phyloP scores from a whole-genome alignment of 805 yeast species.

The Yueomyces sinensis region DNA sequence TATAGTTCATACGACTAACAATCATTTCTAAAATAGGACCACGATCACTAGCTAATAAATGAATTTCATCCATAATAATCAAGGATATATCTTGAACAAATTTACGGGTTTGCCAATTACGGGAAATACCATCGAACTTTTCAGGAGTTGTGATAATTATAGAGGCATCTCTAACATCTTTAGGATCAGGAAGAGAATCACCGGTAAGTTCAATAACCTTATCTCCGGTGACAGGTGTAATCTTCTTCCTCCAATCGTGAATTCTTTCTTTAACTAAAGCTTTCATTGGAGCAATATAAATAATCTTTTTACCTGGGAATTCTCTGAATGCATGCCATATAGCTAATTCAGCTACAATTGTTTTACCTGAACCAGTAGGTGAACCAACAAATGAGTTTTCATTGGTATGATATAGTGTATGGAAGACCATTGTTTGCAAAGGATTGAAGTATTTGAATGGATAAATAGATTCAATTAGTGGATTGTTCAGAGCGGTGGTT shows the following conservation, averaged over 20 bases:
- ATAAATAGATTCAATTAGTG: slow-evolving; percentile 56
- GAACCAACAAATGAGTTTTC: slow-evolving; percentile 86
- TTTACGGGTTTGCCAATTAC: slow-evolving; percentile 79
- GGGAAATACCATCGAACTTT: slow-evolving; percentile 94
- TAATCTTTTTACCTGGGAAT: slow-evolving; percentile 71
- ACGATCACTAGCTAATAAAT: slow-evolving; percentile 90
- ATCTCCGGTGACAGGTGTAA: slow-evolving; percentile 86
- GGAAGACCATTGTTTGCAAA: slow-evolving; percentile 96
- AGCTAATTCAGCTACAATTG: slow-evolving; percentile 92
- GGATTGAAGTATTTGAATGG: slow-evolving; percentile 85
- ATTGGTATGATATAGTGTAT: slow-evolving; percentile 67
- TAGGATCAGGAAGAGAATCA: slow-evolving; percentile 79
- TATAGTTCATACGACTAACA: slow-evolving; percentile 69
- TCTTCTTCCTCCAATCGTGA: slow-evolving; percentile 68
- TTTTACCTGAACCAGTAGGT: slow-evolving; percentile 98
- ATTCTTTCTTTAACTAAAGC: slow-evolving; percentile 95
- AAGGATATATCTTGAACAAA: slow-evolving; percentile 73
- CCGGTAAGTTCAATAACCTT: slow-evolving; percentile 84
- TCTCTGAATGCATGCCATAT: slow-evolving; percentile 91
- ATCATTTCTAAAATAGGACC: slow-evolving; percentile 94
- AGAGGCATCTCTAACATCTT: slow-evolving; percentile 73
- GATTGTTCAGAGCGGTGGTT: slow-evolving; percentile 59
- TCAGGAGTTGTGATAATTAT: slow-evolving; percentile 90
- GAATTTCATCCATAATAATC: slow-evolving; percentile 91
- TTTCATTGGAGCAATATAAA: slow-evolving; percentile 87